Evolutionary conservation across 164 flowering plant genomes (phyloP).

Genomic region (Vitis rotundifolia): DNA sequence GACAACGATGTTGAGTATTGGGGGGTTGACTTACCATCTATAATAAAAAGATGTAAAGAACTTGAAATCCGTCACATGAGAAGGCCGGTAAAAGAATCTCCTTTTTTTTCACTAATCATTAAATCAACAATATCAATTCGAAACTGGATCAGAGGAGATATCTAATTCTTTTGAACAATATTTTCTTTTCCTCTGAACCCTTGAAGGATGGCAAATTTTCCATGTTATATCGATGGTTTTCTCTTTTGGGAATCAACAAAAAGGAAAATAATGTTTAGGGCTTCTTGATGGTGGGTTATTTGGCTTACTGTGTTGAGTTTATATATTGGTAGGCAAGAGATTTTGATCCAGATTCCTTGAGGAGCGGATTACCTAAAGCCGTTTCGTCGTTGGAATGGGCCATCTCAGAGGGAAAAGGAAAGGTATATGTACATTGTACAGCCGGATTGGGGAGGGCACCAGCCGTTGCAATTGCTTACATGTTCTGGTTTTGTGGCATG

Average conservation of each 20-base stretch:
- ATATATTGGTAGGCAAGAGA: constrained; percentile 65
- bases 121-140: too few relatives aligned
- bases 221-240: neutral
- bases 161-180: neutral
- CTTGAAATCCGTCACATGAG: constrained; percentile 84
- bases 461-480: constrained; percentile 87
- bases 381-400: constrained; percentile 92
- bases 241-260: neutral
- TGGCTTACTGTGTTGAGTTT: neutral
- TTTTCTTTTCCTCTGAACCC: neutral
- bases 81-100: constrained; percentile 70
- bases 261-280: neutral
- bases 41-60: constrained; percentile 56
- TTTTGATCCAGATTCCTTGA: constrained; percentile 88
- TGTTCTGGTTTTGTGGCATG: constrained; percentile 88
- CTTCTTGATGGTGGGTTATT: neutral
- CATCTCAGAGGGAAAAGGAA: constrained; percentile 81
- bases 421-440: constrained; percentile 83
- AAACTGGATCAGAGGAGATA: too few relatives aligned
- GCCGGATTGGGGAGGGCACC: constrained; percentile 98
- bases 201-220: neutral
- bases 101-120: too few relatives aligned
- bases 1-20: constrained; percentile 84
- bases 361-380: constrained; percentile 75
- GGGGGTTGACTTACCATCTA: constrained; percentile 74